A percentile compares a stretch with the other conserved stretches of the same genome.
These are phyloP conservation scores for Candida oleophila DNA, from an alignment of 805 yeast species.

Conservation along the genomic window DNA sequence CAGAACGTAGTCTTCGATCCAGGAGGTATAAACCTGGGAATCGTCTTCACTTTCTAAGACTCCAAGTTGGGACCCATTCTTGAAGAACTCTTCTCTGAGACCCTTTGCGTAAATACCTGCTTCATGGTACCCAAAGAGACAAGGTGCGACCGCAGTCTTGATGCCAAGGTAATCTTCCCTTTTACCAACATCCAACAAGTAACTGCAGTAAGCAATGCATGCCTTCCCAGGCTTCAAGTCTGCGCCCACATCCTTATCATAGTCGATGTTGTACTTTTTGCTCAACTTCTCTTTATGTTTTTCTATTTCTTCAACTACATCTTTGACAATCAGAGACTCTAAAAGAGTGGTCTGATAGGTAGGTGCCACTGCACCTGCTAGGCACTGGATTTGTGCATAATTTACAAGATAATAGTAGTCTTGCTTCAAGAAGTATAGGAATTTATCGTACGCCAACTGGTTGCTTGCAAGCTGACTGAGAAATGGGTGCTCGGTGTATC, in stretches of 20 bases:
- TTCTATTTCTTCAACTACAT: conserved; percentile 54
- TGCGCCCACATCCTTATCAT: conserved; percentile 40
- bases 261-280: conserved; percentile 38
- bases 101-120: conserved; percentile 44
- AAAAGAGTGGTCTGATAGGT: conserved; percentile 48
- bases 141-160: conserved; percentile 70
- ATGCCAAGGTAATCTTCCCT: conserved; percentile 61
- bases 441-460: conserved; percentile 47
- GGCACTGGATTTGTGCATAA: conserved; percentile 63
- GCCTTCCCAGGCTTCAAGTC: conserved; percentile 53
- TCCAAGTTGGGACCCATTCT: conserved; percentile 17
- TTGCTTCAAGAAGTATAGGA: conserved; percentile 56
- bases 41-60: conserved; percentile 16
- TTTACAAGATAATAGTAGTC: conserved; percentile 71
- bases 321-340: conserved; percentile 49
- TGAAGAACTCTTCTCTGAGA: conserved; percentile 12
- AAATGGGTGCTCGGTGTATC: conserved; percentile 62
- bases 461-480: conserved; percentile 53
- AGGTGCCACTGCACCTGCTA: conserved; percentile 65
- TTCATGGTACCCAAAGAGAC: conserved; percentile 67
- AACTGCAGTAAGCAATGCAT: conserved; percentile 60
- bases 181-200: conserved; percentile 52
- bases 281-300: conserved; percentile 53
- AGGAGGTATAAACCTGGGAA: conserved; percentile 39
- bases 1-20: conserved; percentile 64